Conservation (phyloP, 1,284 basidiomycete genomes). For the Leccinum subatratum region DNA sequence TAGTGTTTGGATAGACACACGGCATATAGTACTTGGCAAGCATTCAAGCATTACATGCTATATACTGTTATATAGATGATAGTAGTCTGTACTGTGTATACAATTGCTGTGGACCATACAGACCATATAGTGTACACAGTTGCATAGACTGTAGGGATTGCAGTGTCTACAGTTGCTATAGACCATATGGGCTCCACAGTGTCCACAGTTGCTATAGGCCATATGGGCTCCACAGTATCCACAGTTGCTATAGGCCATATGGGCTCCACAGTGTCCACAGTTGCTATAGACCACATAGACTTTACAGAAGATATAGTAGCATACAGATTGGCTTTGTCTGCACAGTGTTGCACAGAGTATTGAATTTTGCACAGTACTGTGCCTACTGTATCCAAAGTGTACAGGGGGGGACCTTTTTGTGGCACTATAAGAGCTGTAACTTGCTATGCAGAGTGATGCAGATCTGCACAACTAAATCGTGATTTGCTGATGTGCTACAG, state of each 20-base stretch:
- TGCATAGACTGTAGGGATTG: neutral
- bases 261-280: neutral
- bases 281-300: neutral
- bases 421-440: neutral
- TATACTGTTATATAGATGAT: neutral
- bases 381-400: neutral
- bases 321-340: neutral
- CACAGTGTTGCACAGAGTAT: neutral
- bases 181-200: neutral
- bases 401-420: conserved; percentile 1
- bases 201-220: neutral
- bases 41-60: too few relatives aligned
- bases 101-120: too few relatives aligned
- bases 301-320: neutral
- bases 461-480: neutral
- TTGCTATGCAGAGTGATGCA: neutral
- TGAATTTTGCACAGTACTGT: neutral
- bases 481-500: neutral
- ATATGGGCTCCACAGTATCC: neutral
- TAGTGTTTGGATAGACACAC: too few relatives aligned
- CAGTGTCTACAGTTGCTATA: neutral
- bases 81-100: neutral
- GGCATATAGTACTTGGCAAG: too few relatives aligned
- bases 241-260: neutral
- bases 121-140: neutral